These are phyloP conservation scores for Oemleria cerasiformis DNA, from an alignment of 306 rosid species.

Conservation along the genomic window DNA sequence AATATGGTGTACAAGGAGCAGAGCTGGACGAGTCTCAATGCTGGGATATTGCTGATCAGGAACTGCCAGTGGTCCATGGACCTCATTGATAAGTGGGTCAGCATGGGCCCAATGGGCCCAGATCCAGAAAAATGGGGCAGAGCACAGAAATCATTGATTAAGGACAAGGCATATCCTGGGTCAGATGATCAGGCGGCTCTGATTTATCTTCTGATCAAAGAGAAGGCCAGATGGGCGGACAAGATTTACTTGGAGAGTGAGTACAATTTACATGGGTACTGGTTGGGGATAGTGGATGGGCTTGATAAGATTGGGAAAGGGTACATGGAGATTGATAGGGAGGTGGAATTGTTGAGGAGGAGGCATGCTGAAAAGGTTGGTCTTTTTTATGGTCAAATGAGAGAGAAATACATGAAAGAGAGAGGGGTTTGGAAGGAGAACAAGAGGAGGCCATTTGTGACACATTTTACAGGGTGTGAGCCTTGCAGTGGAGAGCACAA, in stretches of 20 bases:
- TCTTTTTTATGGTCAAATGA: constrained; percentile 42
- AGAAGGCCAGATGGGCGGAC: constrained; percentile 59
- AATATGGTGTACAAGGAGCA: constrained; percentile 39
- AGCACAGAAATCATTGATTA: constrained; percentile 40
- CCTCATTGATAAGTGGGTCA: constrained; percentile 65
- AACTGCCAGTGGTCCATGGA: constrained; percentile 92
- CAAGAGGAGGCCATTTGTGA: constrained; percentile 71
- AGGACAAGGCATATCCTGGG: constrained; percentile 71
- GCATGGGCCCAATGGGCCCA: constrained; percentile 78
- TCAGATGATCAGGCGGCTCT: constrained; percentile 91
- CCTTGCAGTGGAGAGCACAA: constrained; percentile 83
- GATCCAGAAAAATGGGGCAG: constrained; percentile 67
- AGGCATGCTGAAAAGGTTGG: constrained; percentile 74
- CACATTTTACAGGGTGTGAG: constrained; percentile 92
- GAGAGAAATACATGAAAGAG: constrained; percentile 48
- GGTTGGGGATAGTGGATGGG: constrained; percentile 54
- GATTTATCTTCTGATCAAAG: constrained; percentile 48
- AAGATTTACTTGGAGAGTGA: constrained; percentile 63
- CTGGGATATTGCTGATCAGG: constrained; percentile 79
- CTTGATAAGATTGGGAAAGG: constrained; percentile 31
- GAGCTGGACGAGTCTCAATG: constrained; percentile 89
- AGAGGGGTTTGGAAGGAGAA: constrained; percentile 36
- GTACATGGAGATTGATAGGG: constrained; percentile 44
- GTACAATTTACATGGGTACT: constrained; percentile 74
- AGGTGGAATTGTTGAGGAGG: constrained; percentile 39